Conservation (phyloP, 495 filamentous ascomycete genomes). For the Aspergillus asperescens region DNA sequence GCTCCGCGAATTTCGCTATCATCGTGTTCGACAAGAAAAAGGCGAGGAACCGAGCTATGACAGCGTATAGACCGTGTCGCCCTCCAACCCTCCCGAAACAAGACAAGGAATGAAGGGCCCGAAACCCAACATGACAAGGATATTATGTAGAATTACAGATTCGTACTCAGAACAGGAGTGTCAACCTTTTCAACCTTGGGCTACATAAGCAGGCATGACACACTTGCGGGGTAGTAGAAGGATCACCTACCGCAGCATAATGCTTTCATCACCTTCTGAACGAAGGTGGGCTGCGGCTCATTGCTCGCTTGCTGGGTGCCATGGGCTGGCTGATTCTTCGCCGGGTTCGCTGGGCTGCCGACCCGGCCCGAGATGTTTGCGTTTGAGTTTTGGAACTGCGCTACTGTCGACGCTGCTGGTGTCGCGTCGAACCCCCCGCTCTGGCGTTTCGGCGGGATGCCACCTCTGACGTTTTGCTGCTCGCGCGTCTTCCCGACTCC, state of each 20-base stretch:
- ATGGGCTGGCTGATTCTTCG: slow-evolving; percentile 43
- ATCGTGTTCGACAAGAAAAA: slow-evolving; percentile 14
- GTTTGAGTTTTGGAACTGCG: slow-evolving; percentile 86
- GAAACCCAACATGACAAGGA: slow-evolving; percentile 22
- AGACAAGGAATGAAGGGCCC: slow-evolving; percentile 29
- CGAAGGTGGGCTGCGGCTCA: slow-evolving; percentile 47
- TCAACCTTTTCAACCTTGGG: slow-evolving; percentile 31
- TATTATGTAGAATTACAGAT: slow-evolving; percentile 23
- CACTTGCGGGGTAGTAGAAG: not conserved
- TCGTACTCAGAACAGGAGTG: slow-evolving; percentile 14
- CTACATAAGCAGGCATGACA: slow-evolving; percentile 27
- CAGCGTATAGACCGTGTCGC: slow-evolving; percentile 22
- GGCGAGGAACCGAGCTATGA: slow-evolving; percentile 20
- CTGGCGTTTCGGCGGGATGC: slow-evolving; percentile 61
- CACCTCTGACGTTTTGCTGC: slow-evolving; percentile 74
- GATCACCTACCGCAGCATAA: slow-evolving; percentile 71
- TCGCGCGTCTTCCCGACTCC: slow-evolving; percentile 73
- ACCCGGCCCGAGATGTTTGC: slow-evolving; percentile 72
- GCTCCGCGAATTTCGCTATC: slow-evolving; percentile 17
- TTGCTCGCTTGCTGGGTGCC: slow-evolving; percentile 39
- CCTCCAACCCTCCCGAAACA: slow-evolving; percentile 21
- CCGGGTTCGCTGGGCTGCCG: slow-evolving; percentile 51
- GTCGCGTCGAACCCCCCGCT: slow-evolving; percentile 78
- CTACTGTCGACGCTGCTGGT: slow-evolving; percentile 76
- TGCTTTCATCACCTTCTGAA: slow-evolving; percentile 72